Percentiles rank a stretch among this genome's conserved stretches.
These are phyloP conservation scores for Emmonsiellopsis sp. DNA, from an alignment of 2,329 filamentous ascomycete genomes.

Conservation along the genomic window DNA sequence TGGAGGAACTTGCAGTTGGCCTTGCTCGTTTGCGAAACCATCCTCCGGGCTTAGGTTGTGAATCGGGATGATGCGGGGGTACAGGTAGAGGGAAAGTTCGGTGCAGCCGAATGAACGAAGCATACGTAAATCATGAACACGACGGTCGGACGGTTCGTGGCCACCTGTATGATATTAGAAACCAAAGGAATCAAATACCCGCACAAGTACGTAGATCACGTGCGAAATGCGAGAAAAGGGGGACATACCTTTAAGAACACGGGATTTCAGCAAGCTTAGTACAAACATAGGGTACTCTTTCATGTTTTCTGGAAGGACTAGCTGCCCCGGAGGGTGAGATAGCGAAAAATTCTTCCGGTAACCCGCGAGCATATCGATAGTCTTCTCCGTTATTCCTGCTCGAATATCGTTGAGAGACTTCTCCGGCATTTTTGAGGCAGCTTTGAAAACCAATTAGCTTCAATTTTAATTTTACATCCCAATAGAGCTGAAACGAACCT, in stretches of 20 bases:
- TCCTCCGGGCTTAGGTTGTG: slow-evolving; percentile 83
- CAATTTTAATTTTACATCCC: neutral
- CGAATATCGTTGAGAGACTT: slow-evolving; percentile 75
- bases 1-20: slow-evolving; percentile 76
- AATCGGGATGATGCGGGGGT: slow-evolving; percentile 83
- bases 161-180: slow-evolving; percentile 45
- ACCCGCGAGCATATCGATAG: slow-evolving; percentile 80
- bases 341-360: slow-evolving; percentile 91
- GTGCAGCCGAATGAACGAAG: slow-evolving; percentile 76
- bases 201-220: neutral
- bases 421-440: slow-evolving; percentile 73
- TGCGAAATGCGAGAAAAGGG: neutral
- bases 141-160: slow-evolving; percentile 78
- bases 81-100: slow-evolving; percentile 85
- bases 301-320: slow-evolving; percentile 88
- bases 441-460: slow-evolving; percentile 26
- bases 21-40: slow-evolving; percentile 86
- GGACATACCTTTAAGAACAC: slow-evolving; percentile 67
- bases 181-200: neutral
- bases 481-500: slow-evolving; percentile 23
- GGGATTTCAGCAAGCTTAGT: slow-evolving; percentile 76
- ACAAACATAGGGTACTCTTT: slow-evolving; percentile 98
- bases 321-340: slow-evolving; percentile 76
- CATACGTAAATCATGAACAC: slow-evolving; percentile 85
- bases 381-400: slow-evolving; percentile 74